These are phyloP conservation scores for Pleurotus platypus DNA, from an alignment of 768 basidiomycete species.

Conservation along the genomic window DNA sequence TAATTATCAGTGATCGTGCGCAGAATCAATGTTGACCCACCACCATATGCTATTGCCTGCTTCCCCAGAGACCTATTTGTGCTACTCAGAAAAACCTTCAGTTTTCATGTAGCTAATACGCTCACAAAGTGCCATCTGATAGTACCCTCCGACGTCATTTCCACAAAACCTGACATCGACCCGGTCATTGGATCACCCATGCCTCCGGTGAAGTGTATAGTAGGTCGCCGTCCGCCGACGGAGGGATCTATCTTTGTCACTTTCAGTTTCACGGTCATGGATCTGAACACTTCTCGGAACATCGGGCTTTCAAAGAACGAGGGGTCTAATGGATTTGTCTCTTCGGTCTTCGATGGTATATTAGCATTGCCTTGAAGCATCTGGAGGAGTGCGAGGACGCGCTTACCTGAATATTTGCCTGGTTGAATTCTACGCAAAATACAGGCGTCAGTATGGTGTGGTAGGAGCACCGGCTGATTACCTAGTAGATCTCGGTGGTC, in stretches of 20 bases:
- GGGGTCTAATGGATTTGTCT: constrained; percentile 31
- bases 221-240: constrained; percentile 45
- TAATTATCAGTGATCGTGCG: not conserved
- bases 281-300: constrained; percentile 51
- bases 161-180: constrained; percentile 49
- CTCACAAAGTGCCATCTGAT: constrained; percentile 66
- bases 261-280: constrained; percentile 42
- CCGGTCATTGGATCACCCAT: constrained; percentile 40
- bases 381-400: too few species aligned
- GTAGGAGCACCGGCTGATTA: constrained; percentile 26
- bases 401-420: constrained; percentile 5
- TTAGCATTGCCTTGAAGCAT: not conserved
- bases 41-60: constrained; percentile 52
- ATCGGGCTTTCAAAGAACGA: constrained; percentile 47
- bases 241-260: constrained; percentile 35
- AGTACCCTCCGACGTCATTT: constrained; percentile 53
- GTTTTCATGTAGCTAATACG: constrained; percentile 13
- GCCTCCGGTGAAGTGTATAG: constrained; percentile 51
- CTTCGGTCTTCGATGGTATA: constrained; percentile 19
- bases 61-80: constrained; percentile 45
- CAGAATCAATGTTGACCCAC: constrained; percentile 26
- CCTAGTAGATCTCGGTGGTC: constrained; percentile 66
- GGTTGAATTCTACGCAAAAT: constrained; percentile 44
- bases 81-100: not conserved
- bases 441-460: not conserved